Conservation (phyloP, 345 rosid species). For the Trapa incisa region DNA sequence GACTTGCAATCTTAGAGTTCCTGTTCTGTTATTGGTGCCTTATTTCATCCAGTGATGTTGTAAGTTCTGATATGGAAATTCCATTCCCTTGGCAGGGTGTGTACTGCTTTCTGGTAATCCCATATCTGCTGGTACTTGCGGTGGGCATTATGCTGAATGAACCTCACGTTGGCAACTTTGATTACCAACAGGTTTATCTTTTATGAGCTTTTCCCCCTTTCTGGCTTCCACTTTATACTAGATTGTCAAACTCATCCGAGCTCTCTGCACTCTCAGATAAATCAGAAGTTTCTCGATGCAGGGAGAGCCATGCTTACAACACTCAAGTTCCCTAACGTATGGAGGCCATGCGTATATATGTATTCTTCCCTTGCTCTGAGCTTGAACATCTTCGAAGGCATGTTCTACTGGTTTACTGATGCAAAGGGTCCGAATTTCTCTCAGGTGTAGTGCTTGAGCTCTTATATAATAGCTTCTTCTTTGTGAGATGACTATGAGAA, state of each 20-base stretch:
- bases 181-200: constrained; percentile 49
- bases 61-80: neutral
- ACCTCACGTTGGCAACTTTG: constrained; percentile 34
- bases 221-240: neutral
- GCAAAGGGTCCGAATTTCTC: constrained; percentile 67
- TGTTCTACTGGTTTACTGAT: constrained; percentile 86
- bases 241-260: neutral
- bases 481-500: neutral
- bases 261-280: constrained; percentile 30
- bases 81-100: constrained; percentile 46
- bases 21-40: neutral
- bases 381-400: constrained; percentile 72
- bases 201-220: neutral
- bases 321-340: constrained; percentile 57
- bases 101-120: constrained; percentile 62
- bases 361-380: constrained; percentile 60
- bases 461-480: neutral
- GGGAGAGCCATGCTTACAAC: constrained; percentile 81
- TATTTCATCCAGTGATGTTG: neutral
- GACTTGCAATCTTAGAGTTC: neutral
- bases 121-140: constrained; percentile 42
- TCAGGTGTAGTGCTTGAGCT: constrained; percentile 33
- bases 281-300: constrained; percentile 49
- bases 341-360: constrained; percentile 90
- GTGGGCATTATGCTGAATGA: constrained; percentile 58